These are phyloP conservation scores for Epichloe typhina DNA, from an alignment of 2,329 filamentous ascomycete species.

Conservation along the genomic window DNA sequence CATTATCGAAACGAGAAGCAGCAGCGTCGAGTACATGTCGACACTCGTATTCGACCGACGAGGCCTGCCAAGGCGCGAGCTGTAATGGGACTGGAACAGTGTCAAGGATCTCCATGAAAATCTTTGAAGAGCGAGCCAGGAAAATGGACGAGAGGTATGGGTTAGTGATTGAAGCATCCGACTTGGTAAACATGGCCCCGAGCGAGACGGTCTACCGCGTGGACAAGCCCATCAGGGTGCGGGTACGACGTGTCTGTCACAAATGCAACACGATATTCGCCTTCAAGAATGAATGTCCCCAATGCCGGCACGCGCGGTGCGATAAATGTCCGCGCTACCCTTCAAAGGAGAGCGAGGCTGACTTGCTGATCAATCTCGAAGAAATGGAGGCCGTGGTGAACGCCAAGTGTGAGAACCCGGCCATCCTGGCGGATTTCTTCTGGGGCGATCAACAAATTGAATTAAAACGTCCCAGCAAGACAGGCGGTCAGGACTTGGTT, in stretches of 20 bases:
- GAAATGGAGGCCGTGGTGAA: slow-evolving; percentile 36
- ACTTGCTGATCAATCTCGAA: slow-evolving; percentile 39
- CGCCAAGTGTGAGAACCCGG: slow-evolving; percentile 43
- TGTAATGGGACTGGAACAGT: slow-evolving; percentile 15
- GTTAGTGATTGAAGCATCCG: slow-evolving; percentile 39
- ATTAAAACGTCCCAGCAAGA: slow-evolving; percentile 51
- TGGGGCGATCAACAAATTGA: slow-evolving; percentile 33
- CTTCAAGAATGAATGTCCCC: slow-evolving; percentile 56
- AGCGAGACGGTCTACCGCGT: slow-evolving; percentile 48
- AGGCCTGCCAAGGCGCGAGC: slow-evolving; percentile 16
- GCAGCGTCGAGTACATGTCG: slow-evolving; percentile 10
- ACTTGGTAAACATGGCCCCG: slow-evolving; percentile 35
- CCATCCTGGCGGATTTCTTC: slow-evolving; percentile 36
- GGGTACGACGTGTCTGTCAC: slow-evolving; percentile 69
- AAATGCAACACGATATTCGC: slow-evolving; percentile 65
- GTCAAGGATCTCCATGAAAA: slow-evolving; percentile 31
- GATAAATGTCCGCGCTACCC: slow-evolving; percentile 68
- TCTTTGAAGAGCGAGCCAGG: slow-evolving; percentile 43
- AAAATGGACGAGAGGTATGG: slow-evolving; percentile 42
- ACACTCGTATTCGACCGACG: slow-evolving; percentile 7
- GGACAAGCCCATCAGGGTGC: slow-evolving; percentile 66
- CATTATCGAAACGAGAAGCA: slow-evolving; percentile 21
- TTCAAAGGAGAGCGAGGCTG: slow-evolving; percentile 45
- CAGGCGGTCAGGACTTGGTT: slow-evolving; percentile 57
- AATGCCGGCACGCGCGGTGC: slow-evolving; percentile 71